Base-by-base conservation (phyloP, 2,329 filamentous ascomycete species). In the Davidsoniella eucalypti region DNA sequence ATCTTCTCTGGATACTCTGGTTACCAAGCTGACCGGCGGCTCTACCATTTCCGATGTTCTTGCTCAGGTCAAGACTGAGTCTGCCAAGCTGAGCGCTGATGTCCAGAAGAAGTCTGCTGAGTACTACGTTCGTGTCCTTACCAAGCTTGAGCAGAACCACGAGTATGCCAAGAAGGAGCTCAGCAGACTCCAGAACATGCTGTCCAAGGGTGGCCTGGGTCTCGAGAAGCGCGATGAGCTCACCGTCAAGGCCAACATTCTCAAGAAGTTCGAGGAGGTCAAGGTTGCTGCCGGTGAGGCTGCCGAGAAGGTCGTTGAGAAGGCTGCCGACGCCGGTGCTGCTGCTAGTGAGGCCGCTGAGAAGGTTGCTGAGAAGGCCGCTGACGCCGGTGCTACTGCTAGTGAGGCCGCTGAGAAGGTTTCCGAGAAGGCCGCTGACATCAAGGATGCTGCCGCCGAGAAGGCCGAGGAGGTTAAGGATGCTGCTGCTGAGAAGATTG, bases 91-190 rank as follows among this genome's bases (percentile, higher is more conserved):
- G 48, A 76, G 82, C 67, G 80, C 75, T 49, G 64, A 69, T 54
- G 69, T 68, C 10, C 69, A 78, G 65, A 66, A 82, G 65, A 86
- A 85, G 71, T 94, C 90, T 62, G 86, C 86, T 44, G 76, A 88
- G 67, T 98, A 98, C 76, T 96, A 98, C 66, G 72, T 92, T 64
- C 86, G 85, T 64, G 87, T 94, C 50, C 83, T 92, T 54, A 78
- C 85, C 63, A 96, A 95, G 78, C 69, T 92, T 56, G 73, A 70
- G 62, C 72, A 81, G 65, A 93, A 83, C 68, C 73, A 83, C 54
- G 81, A 72, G 48, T 95, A 86, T 61, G 86, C 80, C 45, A 69
- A 77, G 62, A 96, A 94, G 78, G 90, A 96, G 73, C 71, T 88
- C 55, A 73, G 79, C 54, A 78, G 90, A 56, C 72, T 96, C 55